Evolutionary conservation across 495 filamentous ascomycete species (phyloP).

Genomic region (Gamarada debralockiae): DNA sequence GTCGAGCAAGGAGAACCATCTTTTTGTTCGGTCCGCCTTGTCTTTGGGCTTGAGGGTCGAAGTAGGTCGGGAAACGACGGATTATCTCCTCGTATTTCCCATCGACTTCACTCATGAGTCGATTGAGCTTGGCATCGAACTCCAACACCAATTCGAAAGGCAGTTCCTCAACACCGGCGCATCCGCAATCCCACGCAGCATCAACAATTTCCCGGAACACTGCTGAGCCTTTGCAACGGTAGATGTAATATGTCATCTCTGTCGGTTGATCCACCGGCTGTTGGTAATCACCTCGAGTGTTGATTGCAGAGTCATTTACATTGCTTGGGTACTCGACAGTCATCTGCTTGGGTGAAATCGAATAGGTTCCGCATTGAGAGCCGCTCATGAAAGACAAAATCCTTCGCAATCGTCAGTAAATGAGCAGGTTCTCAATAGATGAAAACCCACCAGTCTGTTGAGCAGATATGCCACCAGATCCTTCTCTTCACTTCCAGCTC

Average conservation of each 20-base stretch:
- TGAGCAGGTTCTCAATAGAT: not conserved
- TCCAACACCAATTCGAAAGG: slow-evolving; percentile 13
- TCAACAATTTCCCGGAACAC: slow-evolving; percentile 12
- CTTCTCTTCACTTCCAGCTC: slow-evolving; percentile 11
- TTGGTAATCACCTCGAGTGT: slow-evolving; percentile 4
- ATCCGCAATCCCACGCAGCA: slow-evolving; percentile 6
- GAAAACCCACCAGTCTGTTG: slow-evolving; percentile 15
- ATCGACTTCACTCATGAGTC: not conserved
- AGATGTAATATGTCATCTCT: slow-evolving; percentile 16
- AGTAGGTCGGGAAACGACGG: not conserved
- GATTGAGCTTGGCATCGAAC: slow-evolving; percentile 10
- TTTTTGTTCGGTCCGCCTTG: not conserved
- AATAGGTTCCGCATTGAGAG: slow-evolving; percentile 17
- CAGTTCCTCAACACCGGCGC: slow-evolving; percentile 3
- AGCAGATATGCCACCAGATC: slow-evolving; percentile 16
- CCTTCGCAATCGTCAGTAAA: not conserved
- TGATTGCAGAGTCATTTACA: slow-evolving; percentile 7
- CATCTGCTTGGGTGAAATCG: slow-evolving; percentile 14
- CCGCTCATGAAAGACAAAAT: slow-evolving; percentile 16
- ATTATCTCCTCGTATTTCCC: not conserved
- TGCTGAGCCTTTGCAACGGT: slow-evolving; percentile 2
- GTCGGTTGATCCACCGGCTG: slow-evolving; percentile 7
- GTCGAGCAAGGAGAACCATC: not conserved
- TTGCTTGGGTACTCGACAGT: slow-evolving; percentile 10
- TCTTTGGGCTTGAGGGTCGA: not conserved